Percentiles rank a stretch among this genome's conserved stretches.
Evolutionary conservation across 208 protist species (phyloP).

Genomic region (Strigomonas galati): DNA sequence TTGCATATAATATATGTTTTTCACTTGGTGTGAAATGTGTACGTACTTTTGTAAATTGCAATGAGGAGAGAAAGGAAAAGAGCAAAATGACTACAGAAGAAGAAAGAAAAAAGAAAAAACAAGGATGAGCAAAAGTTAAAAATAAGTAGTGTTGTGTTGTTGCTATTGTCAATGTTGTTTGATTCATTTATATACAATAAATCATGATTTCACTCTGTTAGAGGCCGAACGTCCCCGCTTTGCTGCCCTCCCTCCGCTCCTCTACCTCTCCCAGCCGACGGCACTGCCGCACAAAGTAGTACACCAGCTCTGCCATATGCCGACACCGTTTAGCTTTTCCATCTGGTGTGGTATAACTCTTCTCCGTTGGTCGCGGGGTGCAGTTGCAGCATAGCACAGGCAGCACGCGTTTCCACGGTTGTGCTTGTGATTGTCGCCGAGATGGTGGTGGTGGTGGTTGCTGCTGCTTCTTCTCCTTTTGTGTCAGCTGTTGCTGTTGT

Average conservation of each 20-base stretch:
- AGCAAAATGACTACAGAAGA: background rate
- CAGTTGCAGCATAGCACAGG: slow-evolving; percentile 8
- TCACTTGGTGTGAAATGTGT: slow-evolving; percentile 17
- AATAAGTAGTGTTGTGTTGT: background rate
- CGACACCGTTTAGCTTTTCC: slow-evolving; percentile 1
- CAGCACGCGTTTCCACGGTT: background rate
- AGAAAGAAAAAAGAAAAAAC: slow-evolving; percentile 5
- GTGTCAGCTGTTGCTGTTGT: too few species aligned
- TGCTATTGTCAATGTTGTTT: background rate
- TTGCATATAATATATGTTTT: slow-evolving; percentile 15
- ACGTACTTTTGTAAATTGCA: too few species aligned
- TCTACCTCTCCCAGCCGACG: too few species aligned
- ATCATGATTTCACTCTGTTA: too few species aligned
- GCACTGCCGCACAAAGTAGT: slow-evolving; percentile 6
- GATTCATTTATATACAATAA: background rate
- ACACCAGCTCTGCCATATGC: slow-evolving; percentile 10
- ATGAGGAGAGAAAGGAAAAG: background rate
- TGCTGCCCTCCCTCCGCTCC: too few species aligned
- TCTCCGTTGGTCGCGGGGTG: slow-evolving; percentile 4
- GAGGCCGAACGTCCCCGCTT: too few species aligned
- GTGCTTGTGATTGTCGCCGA: too few species aligned
- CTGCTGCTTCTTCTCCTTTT: slow-evolving; percentile 1
- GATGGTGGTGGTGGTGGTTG: too few species aligned
- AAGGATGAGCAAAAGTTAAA: background rate
- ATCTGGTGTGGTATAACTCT: background rate